Evolutionary conservation across 2,329 filamentous ascomycete genomes (phyloP).

Genomic region (Nannizziopsis barbatae): DNA sequence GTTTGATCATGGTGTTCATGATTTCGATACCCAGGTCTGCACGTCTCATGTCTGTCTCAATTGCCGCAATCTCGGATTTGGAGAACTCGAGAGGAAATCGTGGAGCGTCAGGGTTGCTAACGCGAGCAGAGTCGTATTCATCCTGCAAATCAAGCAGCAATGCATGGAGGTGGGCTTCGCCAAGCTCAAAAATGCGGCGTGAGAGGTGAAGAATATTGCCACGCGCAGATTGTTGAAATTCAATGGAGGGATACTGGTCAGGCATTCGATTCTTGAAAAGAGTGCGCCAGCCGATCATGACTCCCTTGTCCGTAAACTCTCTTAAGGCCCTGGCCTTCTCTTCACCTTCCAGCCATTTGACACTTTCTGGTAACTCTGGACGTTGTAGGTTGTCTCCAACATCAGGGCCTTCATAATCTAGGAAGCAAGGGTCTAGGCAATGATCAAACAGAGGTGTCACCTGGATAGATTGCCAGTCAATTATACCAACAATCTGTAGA

Average conservation of each 20-base stretch:
- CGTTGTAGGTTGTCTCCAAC: slow-evolving; percentile 19
- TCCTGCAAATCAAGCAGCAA: slow-evolving; percentile 7
- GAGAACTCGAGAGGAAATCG: slow-evolving; percentile 10
- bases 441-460: slow-evolving; percentile 24
- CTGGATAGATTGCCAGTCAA: slow-evolving; percentile 26
- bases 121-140: slow-evolving; percentile 1
- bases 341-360: slow-evolving; percentile 1
- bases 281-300: slow-evolving; percentile 11
- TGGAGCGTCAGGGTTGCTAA: background rate
- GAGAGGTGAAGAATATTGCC: slow-evolving; percentile 7
- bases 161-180: slow-evolving; percentile 10
- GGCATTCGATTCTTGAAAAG: slow-evolving; percentile 11
- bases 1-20: slow-evolving; percentile 5
- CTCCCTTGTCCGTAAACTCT: slow-evolving; percentile 4
- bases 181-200: slow-evolving; percentile 9
- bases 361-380: slow-evolving; percentile 13
- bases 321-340: background rate
- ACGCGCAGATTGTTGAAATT: slow-evolving; percentile 9
- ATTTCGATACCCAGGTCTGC: slow-evolving; percentile 7
- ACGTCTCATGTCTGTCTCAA: slow-evolving; percentile 4
- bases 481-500: slow-evolving; percentile 22
- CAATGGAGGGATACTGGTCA: slow-evolving; percentile 7
- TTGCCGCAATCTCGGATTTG: slow-evolving; percentile 3
- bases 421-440: slow-evolving; percentile 20
- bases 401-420: slow-evolving; percentile 23